phyloP scores from a whole-genome alignment of 805 yeast genomes.

The Kockiozyma suomiensis region DNA sequence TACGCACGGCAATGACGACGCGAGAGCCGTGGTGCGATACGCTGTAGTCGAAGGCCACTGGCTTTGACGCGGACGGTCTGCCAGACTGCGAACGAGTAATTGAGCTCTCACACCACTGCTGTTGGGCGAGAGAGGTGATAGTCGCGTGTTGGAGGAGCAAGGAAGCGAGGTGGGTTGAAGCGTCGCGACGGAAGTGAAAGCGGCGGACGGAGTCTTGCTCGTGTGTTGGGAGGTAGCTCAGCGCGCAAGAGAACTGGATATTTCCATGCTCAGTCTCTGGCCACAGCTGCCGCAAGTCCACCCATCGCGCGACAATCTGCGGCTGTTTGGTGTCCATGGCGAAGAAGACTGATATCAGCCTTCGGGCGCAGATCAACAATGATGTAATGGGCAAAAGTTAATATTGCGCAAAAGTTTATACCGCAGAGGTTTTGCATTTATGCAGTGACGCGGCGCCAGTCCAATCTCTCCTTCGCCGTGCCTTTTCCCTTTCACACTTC shows the following conservation, averaged over 20 bases:
- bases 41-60: slow-evolving; percentile 22
- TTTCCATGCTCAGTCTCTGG: neutral
- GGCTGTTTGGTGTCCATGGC: neutral
- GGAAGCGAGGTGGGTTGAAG: slow-evolving; percentile 21
- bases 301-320: neutral
- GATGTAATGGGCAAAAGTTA: slow-evolving; percentile 4
- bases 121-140: slow-evolving; percentile 7
- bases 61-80: slow-evolving; percentile 10
- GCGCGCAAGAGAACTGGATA: neutral
- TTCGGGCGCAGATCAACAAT: neutral
- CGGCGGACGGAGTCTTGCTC: slow-evolving; percentile 15
- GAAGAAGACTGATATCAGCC: no score
- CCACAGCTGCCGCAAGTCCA: neutral
- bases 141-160: slow-evolving; percentile 23
- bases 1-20: slow-evolving; percentile 23
- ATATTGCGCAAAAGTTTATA: neutral
- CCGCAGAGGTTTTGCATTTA: neutral
- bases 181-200: slow-evolving; percentile 25
- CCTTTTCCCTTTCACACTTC: neutral
- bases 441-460: slow-evolving; percentile 10
- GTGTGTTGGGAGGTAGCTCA: slow-evolving; percentile 5
- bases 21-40: slow-evolving; percentile 30
- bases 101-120: slow-evolving; percentile 8
- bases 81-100: slow-evolving; percentile 14
- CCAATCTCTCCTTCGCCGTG: neutral